Evolutionary conservation across 495 filamentous ascomycete species (phyloP), one percentile per base, ranked within the genome.

Genomic region (Echria macrotheca): DNA sequence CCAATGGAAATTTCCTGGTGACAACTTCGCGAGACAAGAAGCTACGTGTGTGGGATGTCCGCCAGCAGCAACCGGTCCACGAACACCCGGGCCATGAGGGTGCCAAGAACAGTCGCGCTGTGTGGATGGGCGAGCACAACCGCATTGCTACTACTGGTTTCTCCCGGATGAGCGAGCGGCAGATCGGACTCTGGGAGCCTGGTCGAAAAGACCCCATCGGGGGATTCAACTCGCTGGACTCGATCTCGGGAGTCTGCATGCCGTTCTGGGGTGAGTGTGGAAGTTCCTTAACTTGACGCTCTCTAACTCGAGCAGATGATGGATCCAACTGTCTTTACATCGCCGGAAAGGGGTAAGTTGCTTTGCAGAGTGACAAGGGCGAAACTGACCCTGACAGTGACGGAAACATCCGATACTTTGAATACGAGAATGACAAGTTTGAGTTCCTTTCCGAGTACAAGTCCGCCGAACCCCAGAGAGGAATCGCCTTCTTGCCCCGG

Each of bases 11-110:
- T 24, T 73, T 95, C 59, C 71, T 98, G 48, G 90, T 87, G 33
- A 98, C 93, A 1, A 97, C 93, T 11, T 96, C 88, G 23, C 82
- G 94, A 39, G 94, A 97, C 78, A 98, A 98, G 81, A 97, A 95
- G 75, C 77, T 98, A 46, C 82, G 94, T 22, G 81, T 97, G 52
- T 97, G 93, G 93, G 93, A 98, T 75, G 86, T 89, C 18, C 82
- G 93, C 62, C 91, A 96, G 69, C 84, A 97, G 71, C 84, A 79
- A 61, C 81, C 90, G 21, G 89, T 82, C 2, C 85, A 94, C 52
- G 93, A 95, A 65, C 81, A 83, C 28, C 70, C 81, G 12, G 93
- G 93, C 38, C 93, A 98, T 67, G 73, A 81, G 18, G 93, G 93
- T 21, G 94, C 94, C 52, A 97, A 97, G 75, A 96, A 93, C 73